phyloP scores from a whole-genome alignment of 345 rosid genomes.

The Sisymbrium altissimum region DNA sequence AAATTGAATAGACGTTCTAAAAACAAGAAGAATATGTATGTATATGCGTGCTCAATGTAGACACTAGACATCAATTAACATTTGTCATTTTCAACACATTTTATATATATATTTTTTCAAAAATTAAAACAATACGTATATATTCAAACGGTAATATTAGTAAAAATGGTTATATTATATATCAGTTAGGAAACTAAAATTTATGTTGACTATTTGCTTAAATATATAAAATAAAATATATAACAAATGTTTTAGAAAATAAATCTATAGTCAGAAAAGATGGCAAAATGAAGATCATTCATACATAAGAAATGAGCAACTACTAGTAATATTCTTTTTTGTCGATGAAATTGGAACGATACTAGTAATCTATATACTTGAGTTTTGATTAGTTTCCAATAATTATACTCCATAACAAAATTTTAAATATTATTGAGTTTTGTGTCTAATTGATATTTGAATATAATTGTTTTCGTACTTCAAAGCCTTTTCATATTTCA shows the following conservation, averaged over 20 bases:
- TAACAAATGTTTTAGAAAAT: background rate
- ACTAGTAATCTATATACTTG: too few species aligned
- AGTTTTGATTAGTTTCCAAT: too few species aligned
- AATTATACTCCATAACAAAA: background rate
- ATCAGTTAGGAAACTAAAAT: background rate
- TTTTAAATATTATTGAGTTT: background rate
- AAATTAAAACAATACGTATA: background rate
- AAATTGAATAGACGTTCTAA: background rate
- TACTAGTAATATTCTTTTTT: background rate
- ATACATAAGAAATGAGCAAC: background rate
- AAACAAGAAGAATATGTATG: background rate
- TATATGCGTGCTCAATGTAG: background rate
- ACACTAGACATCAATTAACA: background rate
- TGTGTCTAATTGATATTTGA: background rate
- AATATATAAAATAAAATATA: background rate
- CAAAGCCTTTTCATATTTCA: constrained; percentile 19
- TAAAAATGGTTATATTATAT: background rate
- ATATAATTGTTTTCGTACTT: constrained; percentile 12
- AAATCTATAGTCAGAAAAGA: background rate
- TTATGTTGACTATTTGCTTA: background rate
- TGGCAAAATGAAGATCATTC: background rate
- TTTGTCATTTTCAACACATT: background rate
- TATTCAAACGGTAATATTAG: background rate
- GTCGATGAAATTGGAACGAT: too few species aligned
- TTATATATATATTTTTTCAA: background rate